These are phyloP conservation scores for Globisporangium splendens DNA, from an alignment of 352 stramenopile genomes.

Conservation along the genomic window DNA sequence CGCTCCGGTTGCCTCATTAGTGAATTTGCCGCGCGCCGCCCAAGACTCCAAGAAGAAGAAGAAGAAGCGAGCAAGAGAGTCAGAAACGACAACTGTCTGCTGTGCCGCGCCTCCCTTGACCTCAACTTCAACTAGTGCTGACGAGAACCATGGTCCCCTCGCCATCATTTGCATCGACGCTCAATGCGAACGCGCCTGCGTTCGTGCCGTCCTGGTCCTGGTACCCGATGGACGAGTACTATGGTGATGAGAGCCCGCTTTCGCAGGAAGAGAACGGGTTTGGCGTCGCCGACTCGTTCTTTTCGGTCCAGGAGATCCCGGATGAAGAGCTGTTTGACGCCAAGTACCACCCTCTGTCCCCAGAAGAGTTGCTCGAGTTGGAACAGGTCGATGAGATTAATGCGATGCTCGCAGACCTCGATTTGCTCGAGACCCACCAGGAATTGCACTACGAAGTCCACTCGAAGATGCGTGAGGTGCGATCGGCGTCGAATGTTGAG, in stretches of 20 bases:
- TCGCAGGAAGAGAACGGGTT: conserved; percentile 57
- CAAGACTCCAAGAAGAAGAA: conserved; percentile 8
- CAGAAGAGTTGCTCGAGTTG: conserved; percentile 57
- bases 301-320: conserved; percentile 46
- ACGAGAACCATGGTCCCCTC: conserved; percentile 31
- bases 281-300: conserved; percentile 58
- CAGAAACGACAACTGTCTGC: background rate
- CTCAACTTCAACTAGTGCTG: too few species aligned
- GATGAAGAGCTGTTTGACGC: conserved; percentile 81
- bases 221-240: conserved; percentile 62
- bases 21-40: conserved; percentile 16
- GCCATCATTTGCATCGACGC: conserved; percentile 31
- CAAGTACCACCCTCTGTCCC: conserved; percentile 51
- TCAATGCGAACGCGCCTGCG: conserved; percentile 49
- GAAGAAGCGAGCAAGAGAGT: background rate
- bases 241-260: conserved; percentile 45
- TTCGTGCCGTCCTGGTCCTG: conserved; percentile 62
- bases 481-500: conserved; percentile 39
- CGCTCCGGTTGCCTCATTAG: too few species aligned
- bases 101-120: too few species aligned
- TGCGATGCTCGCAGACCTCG: conserved; percentile 70
- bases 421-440: conserved; percentile 75
- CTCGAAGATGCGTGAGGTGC: conserved; percentile 6
- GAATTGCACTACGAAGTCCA: conserved; percentile 23
- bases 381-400: conserved; percentile 82